Conservation (phyloP, 257 asterid genomes). For the Solanum pinnatisectum region DNA sequence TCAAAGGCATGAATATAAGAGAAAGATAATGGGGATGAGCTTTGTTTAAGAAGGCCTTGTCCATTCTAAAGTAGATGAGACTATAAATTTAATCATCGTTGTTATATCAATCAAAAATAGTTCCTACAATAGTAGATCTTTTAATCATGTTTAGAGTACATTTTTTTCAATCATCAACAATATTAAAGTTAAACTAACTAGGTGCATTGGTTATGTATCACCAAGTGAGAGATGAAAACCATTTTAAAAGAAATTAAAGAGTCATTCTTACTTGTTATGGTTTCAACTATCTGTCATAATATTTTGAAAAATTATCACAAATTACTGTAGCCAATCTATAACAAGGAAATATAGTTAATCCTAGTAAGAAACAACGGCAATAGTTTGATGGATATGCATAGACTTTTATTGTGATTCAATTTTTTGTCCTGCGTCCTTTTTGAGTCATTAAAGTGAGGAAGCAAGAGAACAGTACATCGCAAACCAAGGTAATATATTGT, state of each 20-base stretch:
- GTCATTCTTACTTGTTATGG: background rate
- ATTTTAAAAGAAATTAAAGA: too few species aligned
- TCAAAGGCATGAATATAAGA: background rate
- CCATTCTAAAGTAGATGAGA: background rate
- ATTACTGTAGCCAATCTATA: background rate
- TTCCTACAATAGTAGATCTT: background rate
- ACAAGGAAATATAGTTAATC: background rate
- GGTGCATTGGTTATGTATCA: too few species aligned
- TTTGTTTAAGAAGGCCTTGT: too few species aligned
- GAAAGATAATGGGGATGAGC: background rate
- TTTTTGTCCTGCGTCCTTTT: background rate
- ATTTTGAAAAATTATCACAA: background rate
- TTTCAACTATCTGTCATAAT: background rate
- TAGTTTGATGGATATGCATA: background rate
- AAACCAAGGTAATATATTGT: background rate
- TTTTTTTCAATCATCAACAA: background rate
- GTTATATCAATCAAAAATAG: background rate
- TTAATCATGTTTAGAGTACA: background rate
- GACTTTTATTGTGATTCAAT: background rate
- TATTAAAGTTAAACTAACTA: too few species aligned
- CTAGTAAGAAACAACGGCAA: background rate
- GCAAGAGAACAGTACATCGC: background rate
- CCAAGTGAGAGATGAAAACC: background rate
- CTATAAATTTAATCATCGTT: background rate
- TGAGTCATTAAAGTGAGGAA: background rate